phyloP scores from a whole-genome alignment of 2,329 filamentous ascomycete genomes.

The Colletotrichum noveboracense region DNA sequence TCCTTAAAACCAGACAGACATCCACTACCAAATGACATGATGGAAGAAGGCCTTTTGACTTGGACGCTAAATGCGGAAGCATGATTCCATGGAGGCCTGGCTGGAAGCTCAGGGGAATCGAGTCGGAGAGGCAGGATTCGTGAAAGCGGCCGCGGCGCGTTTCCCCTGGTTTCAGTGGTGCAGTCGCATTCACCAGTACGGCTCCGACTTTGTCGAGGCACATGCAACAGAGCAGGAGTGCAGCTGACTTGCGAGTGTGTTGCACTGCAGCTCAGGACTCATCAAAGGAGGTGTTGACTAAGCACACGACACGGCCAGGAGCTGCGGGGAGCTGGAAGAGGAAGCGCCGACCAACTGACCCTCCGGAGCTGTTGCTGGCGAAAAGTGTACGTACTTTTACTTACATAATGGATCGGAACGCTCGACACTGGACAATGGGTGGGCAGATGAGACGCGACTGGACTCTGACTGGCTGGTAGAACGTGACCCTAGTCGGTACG shows the following conservation, averaged over 20 bases:
- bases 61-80: not conserved
- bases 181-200: not conserved
- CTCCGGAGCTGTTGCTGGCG: not conserved
- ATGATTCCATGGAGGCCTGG: not conserved
- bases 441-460: not conserved
- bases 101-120: not conserved
- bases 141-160: not conserved
- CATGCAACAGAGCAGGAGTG: constrained; percentile 1
- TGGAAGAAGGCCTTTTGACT: not conserved
- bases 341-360: not conserved
- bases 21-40: not conserved
- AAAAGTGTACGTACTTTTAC: not conserved
- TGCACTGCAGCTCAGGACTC: not conserved
- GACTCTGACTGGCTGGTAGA: not conserved
- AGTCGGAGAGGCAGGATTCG: not conserved
- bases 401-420: not conserved
- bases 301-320: not conserved
- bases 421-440: not conserved
- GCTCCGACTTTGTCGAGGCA: not conserved
- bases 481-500: not conserved
- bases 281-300: not conserved
- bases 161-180: constrained; percentile 8
- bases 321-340: not conserved
- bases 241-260: not conserved
- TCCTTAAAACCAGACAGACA: not conserved